Evolutionary conservation across 305 asterid species (phyloP), one percentile per base, ranked within the genome.

Genomic region (Fraxinus greggii): DNA sequence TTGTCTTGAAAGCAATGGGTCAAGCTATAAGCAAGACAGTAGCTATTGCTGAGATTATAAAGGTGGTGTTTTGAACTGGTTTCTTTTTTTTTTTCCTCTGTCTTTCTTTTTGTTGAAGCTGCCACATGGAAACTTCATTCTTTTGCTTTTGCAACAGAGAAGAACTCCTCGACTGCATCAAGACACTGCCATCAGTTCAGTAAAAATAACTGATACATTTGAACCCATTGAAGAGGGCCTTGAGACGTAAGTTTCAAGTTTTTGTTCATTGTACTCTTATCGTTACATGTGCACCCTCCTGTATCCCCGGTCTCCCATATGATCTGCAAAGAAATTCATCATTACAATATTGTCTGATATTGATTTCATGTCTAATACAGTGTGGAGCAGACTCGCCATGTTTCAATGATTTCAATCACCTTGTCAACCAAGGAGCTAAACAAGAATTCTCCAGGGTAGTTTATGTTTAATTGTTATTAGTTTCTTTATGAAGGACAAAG

Each of bases 171-270:
- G 85, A 54, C 86, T 95, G 88, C 94, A 95, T 88, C 99, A 95
- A 72, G 97, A 93, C 85, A 94, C 97, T 65, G 89, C 93, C 73
- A 94, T 95, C 84, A 90, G 94, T 88, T 95, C 99, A 75, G 87
- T 92, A 83, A 95, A 97, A 91, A 92, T 95, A 77, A 93, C 94
- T 2, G 99, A 95, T 83, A 89, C 93, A 23, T 95, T 97, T 90
- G 99, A 95, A 83, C 98, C 99, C 86, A 90, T 95, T 86, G 99
- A 95, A 88, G 98, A 95, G 90, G 99, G 99, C 80, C 99, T 95
- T 87, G 88, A 92, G 88, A 94, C 88, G 99, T 95, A 86, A 85
- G 94, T 88, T 84, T 33, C 45, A 72, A 81, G 56, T 51, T 73
- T 77, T 15, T 72, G 26, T 9, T 51, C 15, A 42, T 24, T 78